Evolutionary conservation across 2,329 filamentous ascomycete genomes (phyloP), one percentile per base, ranked within the genome.

Genomic region (Penicillium fuscoglaucum): DNA sequence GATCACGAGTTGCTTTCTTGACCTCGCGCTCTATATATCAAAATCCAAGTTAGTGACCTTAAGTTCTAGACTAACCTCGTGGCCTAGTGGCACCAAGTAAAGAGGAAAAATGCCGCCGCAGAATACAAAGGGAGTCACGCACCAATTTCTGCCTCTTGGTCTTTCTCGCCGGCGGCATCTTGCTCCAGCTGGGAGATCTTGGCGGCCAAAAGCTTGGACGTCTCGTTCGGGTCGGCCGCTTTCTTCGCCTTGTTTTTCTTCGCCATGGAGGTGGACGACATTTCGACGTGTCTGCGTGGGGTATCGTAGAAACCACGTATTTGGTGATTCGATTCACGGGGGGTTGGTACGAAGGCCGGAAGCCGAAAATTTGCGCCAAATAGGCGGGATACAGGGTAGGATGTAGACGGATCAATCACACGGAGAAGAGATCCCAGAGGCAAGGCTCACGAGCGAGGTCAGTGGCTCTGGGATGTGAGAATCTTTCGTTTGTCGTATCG

Each of bases 61-160:
- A 37, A 59, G 40, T 52, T 49, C 62, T 59, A 55, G 51, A 59
- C 57, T 62, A 63, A 66, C 48, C 41, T 45, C 43, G 24, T 12
- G 31, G 56, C 41, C 55, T 55, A 58, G 39, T 21, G 33, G 50
- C 37, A 41, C 29, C 33, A 40, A 35, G 51, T 44, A 43, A 41
- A 29, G 31, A 40, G 10, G 41, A 24, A 46, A 35, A 45, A 28
- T 49, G 41, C 15, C 26, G n/a, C 29, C 40, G 29, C 39, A 29
- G 7, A 48, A 45, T 46, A 39, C 31, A 51, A 35, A 56, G 47
- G 51, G 51, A 52, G 49, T 49, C 50, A 84, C 87, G 73, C 80
- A 96, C 92, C 91, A 74, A 99, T 97, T 81, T 98, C 95, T 61
- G 90, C 86, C 78, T 97, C 93, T 77, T 97, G 91, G 68, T 96